Percentiles rank a stretch among this genome's conserved stretches.
Conservation (phyloP, 352 stramenopile genomes). For the Globisporangium rhizosaccharum region DNA sequence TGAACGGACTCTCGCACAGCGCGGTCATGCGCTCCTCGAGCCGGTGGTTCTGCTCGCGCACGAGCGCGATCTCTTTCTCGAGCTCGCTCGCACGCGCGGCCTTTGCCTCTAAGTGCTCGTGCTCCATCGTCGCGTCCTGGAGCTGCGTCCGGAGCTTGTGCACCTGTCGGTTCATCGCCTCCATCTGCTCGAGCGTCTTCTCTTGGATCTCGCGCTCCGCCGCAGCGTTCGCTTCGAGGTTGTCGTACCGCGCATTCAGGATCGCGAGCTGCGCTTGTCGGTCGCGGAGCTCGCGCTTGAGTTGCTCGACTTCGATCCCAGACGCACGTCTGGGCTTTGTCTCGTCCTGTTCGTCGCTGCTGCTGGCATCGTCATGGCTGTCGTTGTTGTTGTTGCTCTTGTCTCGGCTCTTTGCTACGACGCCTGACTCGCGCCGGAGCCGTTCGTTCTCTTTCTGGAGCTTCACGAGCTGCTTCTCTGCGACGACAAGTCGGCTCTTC, state of each 20-base stretch:
- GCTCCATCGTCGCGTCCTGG: conserved; percentile 71
- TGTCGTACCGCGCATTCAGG: conserved; percentile 86
- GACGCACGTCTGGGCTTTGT: conserved; percentile 2
- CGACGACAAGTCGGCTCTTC: conserved; percentile 62
- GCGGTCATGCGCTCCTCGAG: conserved; percentile 89
- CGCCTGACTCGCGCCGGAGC: conserved; percentile 19
- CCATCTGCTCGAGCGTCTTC: conserved; percentile 81
- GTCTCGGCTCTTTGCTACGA: conserved; percentile 6
- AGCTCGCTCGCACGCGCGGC: conserved; percentile 64
- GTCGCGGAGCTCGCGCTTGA: conserved; percentile 76
- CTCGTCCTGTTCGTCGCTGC: conserved; percentile 15
- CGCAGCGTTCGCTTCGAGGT: conserved; percentile 74
- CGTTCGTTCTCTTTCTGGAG: conserved; percentile 68
- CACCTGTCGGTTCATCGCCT: conserved; percentile 90
- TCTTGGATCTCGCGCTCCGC: conserved; percentile 88
- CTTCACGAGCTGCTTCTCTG: conserved; percentile 66
- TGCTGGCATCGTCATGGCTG: conserved; percentile 14
- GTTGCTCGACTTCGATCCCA: conserved; percentile 39
- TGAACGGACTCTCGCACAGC: conserved; percentile 92
- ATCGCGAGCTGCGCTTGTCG: conserved; percentile 79
- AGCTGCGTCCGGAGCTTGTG: conserved; percentile 84
- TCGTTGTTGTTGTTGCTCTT: conserved; percentile 29
- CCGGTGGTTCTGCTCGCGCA: conserved; percentile 78
- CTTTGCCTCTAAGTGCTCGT: conserved; percentile 67
- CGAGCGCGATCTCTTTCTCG: conserved; percentile 67